Evolutionary conservation across 2,329 filamentous ascomycete genomes (phyloP).

Genomic region (Amauroascus verrucosus): DNA sequence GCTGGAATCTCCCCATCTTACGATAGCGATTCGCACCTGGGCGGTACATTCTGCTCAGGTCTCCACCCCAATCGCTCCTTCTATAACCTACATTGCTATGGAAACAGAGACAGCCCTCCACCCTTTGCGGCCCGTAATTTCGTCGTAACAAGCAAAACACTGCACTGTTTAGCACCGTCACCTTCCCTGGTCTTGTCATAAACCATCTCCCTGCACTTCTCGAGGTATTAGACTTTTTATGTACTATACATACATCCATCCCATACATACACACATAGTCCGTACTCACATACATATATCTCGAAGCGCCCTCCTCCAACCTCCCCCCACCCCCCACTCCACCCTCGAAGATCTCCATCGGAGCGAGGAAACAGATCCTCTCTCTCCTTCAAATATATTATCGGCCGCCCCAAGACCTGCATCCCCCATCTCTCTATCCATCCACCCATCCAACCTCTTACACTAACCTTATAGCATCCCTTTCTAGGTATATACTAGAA

Average conservation of each 20-base stretch:
- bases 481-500: conserved; percentile 2
- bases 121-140: background rate
- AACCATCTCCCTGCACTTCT: too few species aligned
- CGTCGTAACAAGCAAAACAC: background rate
- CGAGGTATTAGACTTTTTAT: too few species aligned
- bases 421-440: background rate
- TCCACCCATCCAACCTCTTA: background rate
- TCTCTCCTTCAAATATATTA: conserved; percentile 7
- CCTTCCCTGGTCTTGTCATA: conserved; percentile 1
- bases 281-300: conserved; percentile 10
- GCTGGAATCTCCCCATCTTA: background rate
- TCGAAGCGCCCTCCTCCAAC: conserved; percentile 7
- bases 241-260: background rate
- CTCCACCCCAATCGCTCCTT: background rate
- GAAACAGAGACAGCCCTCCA: background rate
- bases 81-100: background rate
- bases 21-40: background rate
- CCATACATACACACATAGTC: too few species aligned
- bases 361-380: background rate
- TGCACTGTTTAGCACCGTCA: background rate
- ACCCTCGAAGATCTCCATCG: background rate
- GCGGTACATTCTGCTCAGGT: background rate
- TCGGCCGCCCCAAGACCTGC: conserved; percentile 3
- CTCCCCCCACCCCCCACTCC: background rate
- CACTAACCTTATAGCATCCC: too few species aligned